phyloP scores from a whole-genome alignment of 108 stramenopile genomes.

The Skeletonema menzelii region DNA sequence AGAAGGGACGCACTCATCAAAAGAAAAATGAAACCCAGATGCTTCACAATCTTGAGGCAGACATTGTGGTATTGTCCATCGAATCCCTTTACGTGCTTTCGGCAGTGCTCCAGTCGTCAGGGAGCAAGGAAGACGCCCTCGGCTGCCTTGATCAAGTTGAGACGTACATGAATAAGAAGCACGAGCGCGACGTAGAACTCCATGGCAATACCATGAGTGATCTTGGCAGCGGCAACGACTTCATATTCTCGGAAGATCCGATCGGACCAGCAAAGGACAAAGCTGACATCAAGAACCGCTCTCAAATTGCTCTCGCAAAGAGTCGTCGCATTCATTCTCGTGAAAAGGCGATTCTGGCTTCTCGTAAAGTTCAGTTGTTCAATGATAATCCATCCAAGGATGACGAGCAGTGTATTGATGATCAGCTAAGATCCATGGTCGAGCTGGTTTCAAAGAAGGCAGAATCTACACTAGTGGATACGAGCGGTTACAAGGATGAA shows the following conservation, averaged over 20 bases:
- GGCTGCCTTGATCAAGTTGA: constrained; percentile 37
- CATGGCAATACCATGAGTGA: constrained; percentile 21
- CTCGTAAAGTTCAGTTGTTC: constrained; percentile 22
- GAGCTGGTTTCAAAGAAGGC: constrained; percentile 26
- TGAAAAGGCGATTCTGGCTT: constrained; percentile 39
- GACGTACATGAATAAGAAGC: constrained; percentile 38
- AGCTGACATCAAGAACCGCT: constrained; percentile 34
- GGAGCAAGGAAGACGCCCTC: constrained; percentile 29
- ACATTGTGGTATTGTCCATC: constrained; percentile 36
- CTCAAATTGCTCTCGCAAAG: constrained; percentile 16
- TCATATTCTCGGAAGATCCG: constrained; percentile 27
- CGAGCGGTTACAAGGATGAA: constrained; percentile 1
- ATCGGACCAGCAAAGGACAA: constrained; percentile 39
- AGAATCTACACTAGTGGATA: not conserved
- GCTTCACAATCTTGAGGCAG: constrained; percentile 34
- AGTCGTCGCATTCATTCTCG: constrained; percentile 17
- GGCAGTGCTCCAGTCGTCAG: constrained; percentile 10
- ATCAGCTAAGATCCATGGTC: constrained; percentile 19
- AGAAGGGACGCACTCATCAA: constrained; percentile 11
- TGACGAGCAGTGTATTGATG: constrained; percentile 36
- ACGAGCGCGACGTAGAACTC: constrained; percentile 26
- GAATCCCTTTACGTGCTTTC: constrained; percentile 44
- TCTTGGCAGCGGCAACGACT: constrained; percentile 6
- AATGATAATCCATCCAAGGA: constrained; percentile 28
- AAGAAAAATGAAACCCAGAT: constrained; percentile 26